Base-by-base conservation (phyloP, 805 yeast genomes). In the Pichia manshurica region DNA sequence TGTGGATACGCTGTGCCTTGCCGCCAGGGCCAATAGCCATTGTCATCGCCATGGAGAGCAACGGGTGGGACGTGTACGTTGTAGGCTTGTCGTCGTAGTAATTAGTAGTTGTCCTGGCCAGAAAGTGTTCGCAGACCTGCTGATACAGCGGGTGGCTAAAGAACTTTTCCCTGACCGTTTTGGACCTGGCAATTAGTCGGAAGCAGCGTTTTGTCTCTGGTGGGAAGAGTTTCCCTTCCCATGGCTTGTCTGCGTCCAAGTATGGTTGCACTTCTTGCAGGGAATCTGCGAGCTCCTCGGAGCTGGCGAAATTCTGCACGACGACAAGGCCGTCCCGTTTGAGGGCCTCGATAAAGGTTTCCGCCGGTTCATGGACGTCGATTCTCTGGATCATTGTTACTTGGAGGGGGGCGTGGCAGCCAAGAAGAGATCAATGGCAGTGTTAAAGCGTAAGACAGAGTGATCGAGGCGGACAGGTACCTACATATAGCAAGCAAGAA, bases 141-240 rank as follows among this genome's bases (percentile, higher is more conserved):
- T 53, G 55, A 20, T 52, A 49, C 3, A 53, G 13, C 28, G 34
- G 31, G 41, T 53, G 47, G 4, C 46, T 33, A 22, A 51, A 53
- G 29, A 53, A 52, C 9, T 53, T 53, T 19, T 53, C 55, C 33
- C 55, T 44, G 12, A 47, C 56, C 20, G 52, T 53, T 33, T 46
- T 44, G 2, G 57, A 53, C 39, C 55, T 52, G 17, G 56, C 57
- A 36, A 57, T 47, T 15, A 57, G 29, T 28, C 57, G 51, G 29
- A 42, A 49, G 37, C 53, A 46, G 25, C 59, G 42, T 39, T 49
- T 56, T 6, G 62, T 58, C 33, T 53, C 58, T 7, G 55, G 52
- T 23, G 62, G 62, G 46, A 58, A 58, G 16, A 58, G 45, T 33
- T 57, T 55, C 23, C 56, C 59, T 21, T 59, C 62, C 58, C 62